Percentiles rank a stretch among this genome's conserved stretches.
phyloP scores from a whole-genome alignment of 108 stramenopile genomes.

The Schizochytrium sp. region DNA sequence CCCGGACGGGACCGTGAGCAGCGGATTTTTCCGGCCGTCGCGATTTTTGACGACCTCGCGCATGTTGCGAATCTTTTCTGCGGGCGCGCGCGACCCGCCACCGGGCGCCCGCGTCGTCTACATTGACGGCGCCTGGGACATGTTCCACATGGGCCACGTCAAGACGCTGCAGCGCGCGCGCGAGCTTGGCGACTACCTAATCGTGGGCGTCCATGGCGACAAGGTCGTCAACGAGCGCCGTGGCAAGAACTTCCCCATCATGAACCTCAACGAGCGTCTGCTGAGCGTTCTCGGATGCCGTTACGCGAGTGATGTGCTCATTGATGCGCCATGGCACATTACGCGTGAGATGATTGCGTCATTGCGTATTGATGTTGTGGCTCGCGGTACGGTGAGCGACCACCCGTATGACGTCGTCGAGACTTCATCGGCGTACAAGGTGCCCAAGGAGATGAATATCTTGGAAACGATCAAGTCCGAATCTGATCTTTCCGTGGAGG shows the following conservation, averaged over 20 bases:
- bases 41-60: slow-evolving; percentile 79
- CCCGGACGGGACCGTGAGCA: neutral
- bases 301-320: slow-evolving; percentile 89
- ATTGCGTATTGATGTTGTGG: slow-evolving; percentile 7
- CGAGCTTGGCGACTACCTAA: slow-evolving; percentile 81
- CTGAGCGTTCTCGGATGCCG: slow-evolving; percentile 71
- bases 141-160: slow-evolving; percentile 97
- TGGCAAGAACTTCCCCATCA: slow-evolving; percentile 70
- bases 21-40: neutral
- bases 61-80: slow-evolving; percentile 75
- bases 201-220: slow-evolving; percentile 96
- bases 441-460: slow-evolving; percentile 35
- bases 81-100: slow-evolving; percentile 60
- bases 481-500: slow-evolving; percentile 32
- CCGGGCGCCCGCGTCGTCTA: slow-evolving; percentile 78
- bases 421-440: neutral
- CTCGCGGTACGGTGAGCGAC: slow-evolving; percentile 17
- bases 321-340: slow-evolving; percentile 82
- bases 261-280: slow-evolving; percentile 91
- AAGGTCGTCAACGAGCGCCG: slow-evolving; percentile 71
- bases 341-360: slow-evolving; percentile 79
- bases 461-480: slow-evolving; percentile 26
- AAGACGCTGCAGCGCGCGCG: slow-evolving; percentile 68
- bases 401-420: neutral
- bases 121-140: slow-evolving; percentile 94